Evolutionary conservation across 2,329 filamentous ascomycete species (phyloP), one percentile per base, ranked within the genome.

Genomic region (Curvularia lunata): DNA sequence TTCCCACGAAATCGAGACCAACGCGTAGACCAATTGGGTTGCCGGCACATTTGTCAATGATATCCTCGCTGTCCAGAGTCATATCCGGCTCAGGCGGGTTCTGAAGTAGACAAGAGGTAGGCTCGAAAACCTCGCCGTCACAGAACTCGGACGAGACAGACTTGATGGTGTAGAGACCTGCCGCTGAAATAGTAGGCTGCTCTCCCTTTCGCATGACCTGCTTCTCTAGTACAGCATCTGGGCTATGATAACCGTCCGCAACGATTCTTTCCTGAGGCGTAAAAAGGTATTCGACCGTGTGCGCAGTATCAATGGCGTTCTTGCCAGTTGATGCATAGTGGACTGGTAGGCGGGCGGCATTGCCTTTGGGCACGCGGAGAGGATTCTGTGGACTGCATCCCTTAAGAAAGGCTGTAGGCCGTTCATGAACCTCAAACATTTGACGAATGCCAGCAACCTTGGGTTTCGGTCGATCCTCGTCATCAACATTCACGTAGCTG

Each of bases 21-120:
- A 99, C 91, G 10, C 90, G 86, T 53, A 99, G 84, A 40, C 95
- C 95, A 61, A 99, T 91, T 0, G 95, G 92, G 71, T 92, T 97
- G 47, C 93, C 92, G 34, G 93, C 94, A 75, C 95, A 99, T 74
- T 96, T 96, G 76, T 99, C 95, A 51, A 91, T 90, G 42, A 99
- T 92, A 61, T 92, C 89, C 67, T 96, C 90, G 6, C 87, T 84
- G 30, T 84, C 85, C 48, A 99, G 81, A 4, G 86, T 82, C 56
- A 99, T 76, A 54, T 89, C 86, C 9, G 95, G 95, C 77, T 97
- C 89, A 0, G 95, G 88, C 5, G 95, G 95, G 65, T 98, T 99
- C 64, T 96, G 84, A 52, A 99, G 81, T 57, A 97, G 83, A 75
- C 94, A 98, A n/a, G 93, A 95, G 2, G 94, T 91, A 27, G 95